Percentiles rank a stretch among this genome's conserved stretches.
Evolutionary conservation across 805 yeast species (phyloP).

Genomic region (Nakazawaea wickerhamii): DNA sequence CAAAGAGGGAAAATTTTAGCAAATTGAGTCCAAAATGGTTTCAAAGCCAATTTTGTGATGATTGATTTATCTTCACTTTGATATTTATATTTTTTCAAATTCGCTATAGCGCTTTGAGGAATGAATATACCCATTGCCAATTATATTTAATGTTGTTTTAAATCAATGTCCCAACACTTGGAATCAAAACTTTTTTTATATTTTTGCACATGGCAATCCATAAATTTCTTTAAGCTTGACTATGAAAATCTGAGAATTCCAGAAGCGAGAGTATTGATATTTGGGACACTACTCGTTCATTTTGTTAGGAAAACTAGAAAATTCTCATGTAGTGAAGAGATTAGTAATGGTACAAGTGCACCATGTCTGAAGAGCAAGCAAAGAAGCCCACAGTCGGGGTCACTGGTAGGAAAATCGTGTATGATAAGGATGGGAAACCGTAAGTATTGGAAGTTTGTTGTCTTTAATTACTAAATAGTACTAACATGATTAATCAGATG

Average conservation of each 20-base stretch:
- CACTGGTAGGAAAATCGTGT: slow-evolving; percentile 62
- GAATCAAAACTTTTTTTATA: no score
- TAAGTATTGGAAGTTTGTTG: slow-evolving; percentile 34
- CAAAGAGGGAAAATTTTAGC: slow-evolving; percentile 71
- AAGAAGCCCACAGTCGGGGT: slow-evolving; percentile 43
- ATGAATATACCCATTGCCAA: slow-evolving; percentile 58
- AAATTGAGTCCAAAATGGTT: slow-evolving; percentile 76
- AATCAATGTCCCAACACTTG: no score
- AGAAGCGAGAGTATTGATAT: no score
- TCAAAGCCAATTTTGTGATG: slow-evolving; percentile 66
- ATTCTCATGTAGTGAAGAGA: neutral
- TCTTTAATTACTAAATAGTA: slow-evolving; percentile 9
- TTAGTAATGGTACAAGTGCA: neutral
- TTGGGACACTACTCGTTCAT: no score
- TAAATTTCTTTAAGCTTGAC: neutral
- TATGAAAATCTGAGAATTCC: neutral
- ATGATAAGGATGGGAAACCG: slow-evolving; percentile 93
- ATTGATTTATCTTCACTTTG: slow-evolving; percentile 79
- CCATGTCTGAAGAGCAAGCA: neutral
- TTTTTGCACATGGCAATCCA: neutral
- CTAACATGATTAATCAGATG: slow-evolving; percentile 34
- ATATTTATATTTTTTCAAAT: slow-evolving; percentile 55
- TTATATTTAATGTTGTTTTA: no score
- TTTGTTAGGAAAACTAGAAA: no score
- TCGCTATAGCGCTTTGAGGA: slow-evolving; percentile 45